These are phyloP conservation scores for Arachis monticola DNA, from an alignment of 331 rosid species.

Conservation along the genomic window DNA sequence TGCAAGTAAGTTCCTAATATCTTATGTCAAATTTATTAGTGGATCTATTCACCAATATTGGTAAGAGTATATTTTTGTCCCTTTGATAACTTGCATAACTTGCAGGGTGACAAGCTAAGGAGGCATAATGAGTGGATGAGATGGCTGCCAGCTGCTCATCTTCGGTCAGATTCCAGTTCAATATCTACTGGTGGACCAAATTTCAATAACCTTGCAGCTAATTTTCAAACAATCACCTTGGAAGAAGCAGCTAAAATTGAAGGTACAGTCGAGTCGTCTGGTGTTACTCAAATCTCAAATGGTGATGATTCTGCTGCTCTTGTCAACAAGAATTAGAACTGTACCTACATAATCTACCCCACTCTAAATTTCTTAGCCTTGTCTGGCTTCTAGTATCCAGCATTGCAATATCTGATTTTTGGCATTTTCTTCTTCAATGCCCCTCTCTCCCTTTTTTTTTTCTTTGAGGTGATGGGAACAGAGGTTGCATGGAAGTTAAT, in stretches of 20 bases:
- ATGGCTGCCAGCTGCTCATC: conserved; percentile 50
- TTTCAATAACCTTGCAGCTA: conserved; percentile 34
- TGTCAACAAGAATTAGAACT: conserved; percentile 33
- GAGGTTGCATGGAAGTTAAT: conserved; percentile 39
- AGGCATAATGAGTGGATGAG: conserved; percentile 61
- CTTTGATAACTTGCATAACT: no score
- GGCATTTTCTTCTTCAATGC: not conserved
- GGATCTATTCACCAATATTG: not conserved
- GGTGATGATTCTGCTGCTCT: conserved; percentile 53
- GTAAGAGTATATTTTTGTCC: conserved; percentile 7
- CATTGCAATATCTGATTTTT: conserved; percentile 23
- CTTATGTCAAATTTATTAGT: no score
- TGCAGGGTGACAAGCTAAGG: conserved; percentile 72
- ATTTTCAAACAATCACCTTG: conserved; percentile 52
- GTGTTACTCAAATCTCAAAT: conserved; percentile 42
- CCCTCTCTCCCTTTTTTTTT: not conserved
- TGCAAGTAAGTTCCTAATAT: conserved; percentile 69
- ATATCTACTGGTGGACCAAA: conserved; percentile 43
- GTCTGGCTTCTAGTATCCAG: not conserved
- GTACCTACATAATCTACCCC: conserved; percentile 20
- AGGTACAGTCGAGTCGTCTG: conserved; percentile 31
- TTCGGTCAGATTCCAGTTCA: conserved; percentile 42
- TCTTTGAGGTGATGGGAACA: conserved; percentile 34
- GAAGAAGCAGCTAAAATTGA: conserved; percentile 43
- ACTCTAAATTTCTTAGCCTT: conserved; percentile 29